Evolutionary conservation across 2,329 filamentous ascomycete species (phyloP).

Genomic region (Parastagonospora avenae): DNA sequence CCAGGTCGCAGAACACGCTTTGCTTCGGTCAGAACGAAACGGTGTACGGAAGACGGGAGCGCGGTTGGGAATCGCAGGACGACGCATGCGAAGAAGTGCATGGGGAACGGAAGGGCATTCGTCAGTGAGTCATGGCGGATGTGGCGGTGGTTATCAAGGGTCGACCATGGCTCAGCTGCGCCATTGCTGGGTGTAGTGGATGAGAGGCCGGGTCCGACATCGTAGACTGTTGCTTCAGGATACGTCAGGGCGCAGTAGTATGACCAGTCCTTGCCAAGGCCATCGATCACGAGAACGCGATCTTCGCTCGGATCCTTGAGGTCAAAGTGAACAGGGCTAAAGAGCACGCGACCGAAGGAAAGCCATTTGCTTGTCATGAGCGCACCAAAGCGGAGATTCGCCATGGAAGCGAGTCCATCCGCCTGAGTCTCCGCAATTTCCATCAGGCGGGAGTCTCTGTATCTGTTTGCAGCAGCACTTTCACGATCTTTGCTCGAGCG

Average conservation of each 20-base stretch:
- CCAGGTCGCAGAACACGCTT: slow-evolving; percentile 78
- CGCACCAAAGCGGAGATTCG: slow-evolving; percentile 78
- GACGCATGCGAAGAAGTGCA: slow-evolving; percentile 75
- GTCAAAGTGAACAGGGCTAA: slow-evolving; percentile 78
- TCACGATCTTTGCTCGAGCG: slow-evolving; percentile 43
- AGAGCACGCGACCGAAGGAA: slow-evolving; percentile 81
- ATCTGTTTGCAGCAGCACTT: slow-evolving; percentile 35
- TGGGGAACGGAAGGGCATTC: slow-evolving; percentile 74
- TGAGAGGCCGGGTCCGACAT: slow-evolving; percentile 56
- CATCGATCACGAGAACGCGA: slow-evolving; percentile 78
- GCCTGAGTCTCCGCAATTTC: slow-evolving; percentile 47
- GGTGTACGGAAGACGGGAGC: slow-evolving; percentile 70
- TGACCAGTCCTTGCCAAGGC: slow-evolving; percentile 88
- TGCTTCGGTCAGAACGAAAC: slow-evolving; percentile 73
- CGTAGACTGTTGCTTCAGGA: slow-evolving; percentile 75
- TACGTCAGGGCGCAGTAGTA: slow-evolving; percentile 85
- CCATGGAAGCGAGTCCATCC: slow-evolving; percentile 58
- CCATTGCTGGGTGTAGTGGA: slow-evolving; percentile 18
- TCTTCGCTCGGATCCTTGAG: slow-evolving; percentile 64
- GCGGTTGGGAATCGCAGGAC: slow-evolving; percentile 78
- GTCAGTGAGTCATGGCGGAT: slow-evolving; percentile 68
- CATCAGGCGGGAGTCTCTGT: slow-evolving; percentile 64
- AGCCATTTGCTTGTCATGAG: slow-evolving; percentile 89
- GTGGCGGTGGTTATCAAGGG: slow-evolving; percentile 71
- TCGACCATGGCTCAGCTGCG: slow-evolving; percentile 41